Evolutionary conservation across 106 monocot genomes (phyloP).

Genomic region (Triglochin maritima): DNA sequence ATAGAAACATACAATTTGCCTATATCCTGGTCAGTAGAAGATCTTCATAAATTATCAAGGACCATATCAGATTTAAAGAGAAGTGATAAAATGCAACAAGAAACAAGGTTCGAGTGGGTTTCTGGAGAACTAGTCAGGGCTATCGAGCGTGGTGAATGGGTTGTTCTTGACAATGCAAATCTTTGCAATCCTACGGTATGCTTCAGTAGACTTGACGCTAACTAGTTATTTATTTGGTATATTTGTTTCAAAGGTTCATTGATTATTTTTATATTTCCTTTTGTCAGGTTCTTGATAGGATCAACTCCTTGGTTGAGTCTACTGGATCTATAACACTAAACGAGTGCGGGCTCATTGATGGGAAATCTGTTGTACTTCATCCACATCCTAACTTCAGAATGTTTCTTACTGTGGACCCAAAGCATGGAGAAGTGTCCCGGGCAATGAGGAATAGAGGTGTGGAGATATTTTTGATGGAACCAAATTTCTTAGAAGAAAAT

Average conservation of each 20-base stretch:
- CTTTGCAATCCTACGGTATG: slow-evolving; percentile 89
- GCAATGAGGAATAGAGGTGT: slow-evolving; percentile 97
- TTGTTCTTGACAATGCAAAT: slow-evolving; percentile 94
- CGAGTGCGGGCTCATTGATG: slow-evolving; percentile 89
- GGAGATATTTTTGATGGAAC: slow-evolving; percentile 72
- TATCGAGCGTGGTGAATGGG: slow-evolving; percentile 84
- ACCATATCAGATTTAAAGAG: slow-evolving; percentile 32
- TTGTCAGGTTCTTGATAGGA: slow-evolving; percentile 86
- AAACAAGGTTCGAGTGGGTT: slow-evolving; percentile 85
- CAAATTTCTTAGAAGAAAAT: slow-evolving; percentile 14
- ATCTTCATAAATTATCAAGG: slow-evolving; percentile 39
- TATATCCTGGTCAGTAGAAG: slow-evolving; percentile 42
- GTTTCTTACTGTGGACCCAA: slow-evolving; percentile 88
- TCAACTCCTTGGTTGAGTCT: slow-evolving; percentile 83
- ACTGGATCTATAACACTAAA: slow-evolving; percentile 64
- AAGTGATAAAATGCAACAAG: slow-evolving; percentile 22
- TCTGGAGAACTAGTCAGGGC: slow-evolving; percentile 67
- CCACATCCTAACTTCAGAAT: slow-evolving; percentile 76
- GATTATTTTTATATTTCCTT: background rate
- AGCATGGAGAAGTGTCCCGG: slow-evolving; percentile 84
- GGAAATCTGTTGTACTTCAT: slow-evolving; percentile 49
- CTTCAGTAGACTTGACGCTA: too few relatives aligned
- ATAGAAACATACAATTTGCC: slow-evolving; percentile 39
- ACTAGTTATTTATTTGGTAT: background rate
- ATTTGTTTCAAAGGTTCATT: too few relatives aligned